Evolutionary conservation across 1,139 yeast species (phyloP).

Genomic region (Saccharomyces hybrid): DNA sequence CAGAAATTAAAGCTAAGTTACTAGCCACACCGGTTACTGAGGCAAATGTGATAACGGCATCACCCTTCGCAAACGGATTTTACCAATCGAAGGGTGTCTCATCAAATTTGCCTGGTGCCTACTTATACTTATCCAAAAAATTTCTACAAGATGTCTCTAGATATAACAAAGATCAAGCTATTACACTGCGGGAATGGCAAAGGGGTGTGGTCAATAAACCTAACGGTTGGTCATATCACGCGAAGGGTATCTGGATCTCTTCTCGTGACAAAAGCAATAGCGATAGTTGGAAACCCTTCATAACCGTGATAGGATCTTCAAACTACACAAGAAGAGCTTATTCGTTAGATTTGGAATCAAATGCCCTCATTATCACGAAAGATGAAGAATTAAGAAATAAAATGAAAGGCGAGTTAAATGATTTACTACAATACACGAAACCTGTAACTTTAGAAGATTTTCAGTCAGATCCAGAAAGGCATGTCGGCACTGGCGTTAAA

Average conservation of each 20-base stretch:
- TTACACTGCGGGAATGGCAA: constrained; percentile 74
- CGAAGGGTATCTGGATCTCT: constrained; percentile 90
- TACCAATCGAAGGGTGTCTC: constrained; percentile 79
- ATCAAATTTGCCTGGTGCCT: constrained; percentile 78
- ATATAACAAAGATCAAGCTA: constrained; percentile 40
- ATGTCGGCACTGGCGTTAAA: constrained; percentile 51
- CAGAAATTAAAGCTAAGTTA: constrained; percentile 58
- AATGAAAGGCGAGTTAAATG: constrained; percentile 57
- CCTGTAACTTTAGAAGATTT: constrained; percentile 53
- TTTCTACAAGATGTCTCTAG: constrained; percentile 52
- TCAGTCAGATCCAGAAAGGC: constrained; percentile 51
- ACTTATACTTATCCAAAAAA: constrained; percentile 62
- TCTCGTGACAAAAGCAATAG: constrained; percentile 36
- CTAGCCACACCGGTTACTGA: constrained; percentile 47
- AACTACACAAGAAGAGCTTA: constrained; percentile 90
- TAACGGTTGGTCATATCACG: constrained; percentile 95
- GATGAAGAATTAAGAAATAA: constrained; percentile 50
- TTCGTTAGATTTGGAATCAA: constrained; percentile 78
- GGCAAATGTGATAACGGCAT: constrained; percentile 79
- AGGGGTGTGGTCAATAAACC: constrained; percentile 74
- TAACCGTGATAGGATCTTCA: constrained; percentile 84
- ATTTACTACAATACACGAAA: constrained; percentile 48
- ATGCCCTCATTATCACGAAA: constrained; percentile 68
- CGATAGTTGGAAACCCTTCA: constrained; percentile 49
- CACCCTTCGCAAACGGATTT: constrained; percentile 90